Conservation (phyloP, 768 basidiomycete species). For the Podaxis sp. region DNA sequence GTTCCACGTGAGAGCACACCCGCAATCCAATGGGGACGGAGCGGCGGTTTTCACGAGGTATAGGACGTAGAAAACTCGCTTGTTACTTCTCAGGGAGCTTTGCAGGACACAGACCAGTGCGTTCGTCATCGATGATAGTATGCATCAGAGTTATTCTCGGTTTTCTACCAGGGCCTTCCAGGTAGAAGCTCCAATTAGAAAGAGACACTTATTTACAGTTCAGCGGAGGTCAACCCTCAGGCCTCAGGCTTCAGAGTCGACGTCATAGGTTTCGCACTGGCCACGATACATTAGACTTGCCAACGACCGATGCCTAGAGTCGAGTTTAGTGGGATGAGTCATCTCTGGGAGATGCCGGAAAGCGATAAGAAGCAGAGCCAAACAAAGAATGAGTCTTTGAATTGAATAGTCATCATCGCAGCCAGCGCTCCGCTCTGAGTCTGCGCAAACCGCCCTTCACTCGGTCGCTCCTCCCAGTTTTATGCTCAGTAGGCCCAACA, state of each 20-base stretch:
- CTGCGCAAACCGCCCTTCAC: slow-evolving; percentile 21
- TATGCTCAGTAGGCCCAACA: slow-evolving; percentile 65
- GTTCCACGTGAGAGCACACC: background rate
- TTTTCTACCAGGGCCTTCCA: background rate
- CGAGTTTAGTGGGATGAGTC: slow-evolving; percentile 2
- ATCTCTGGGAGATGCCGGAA: slow-evolving; percentile 3
- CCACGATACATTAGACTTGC: no score
- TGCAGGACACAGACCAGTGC: background rate
- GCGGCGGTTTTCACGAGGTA: background rate
- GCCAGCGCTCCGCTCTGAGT: slow-evolving; percentile 23
- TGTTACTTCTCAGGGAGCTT: background rate
- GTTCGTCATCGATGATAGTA: background rate
- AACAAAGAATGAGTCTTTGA: slow-evolving; percentile 1
- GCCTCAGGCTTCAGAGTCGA: no score
- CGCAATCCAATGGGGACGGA: background rate
- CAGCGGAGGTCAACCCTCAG: no score
- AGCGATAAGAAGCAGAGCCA: background rate
- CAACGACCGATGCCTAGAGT: background rate
- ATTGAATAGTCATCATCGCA: slow-evolving; percentile 24
- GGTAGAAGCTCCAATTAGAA: background rate
- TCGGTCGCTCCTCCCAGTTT: slow-evolving; percentile 37
- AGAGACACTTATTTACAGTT: background rate
- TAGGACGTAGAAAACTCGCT: background rate
- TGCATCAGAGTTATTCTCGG: background rate
- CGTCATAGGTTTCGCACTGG: no score